Evolutionary conservation across 331 rosid species (phyloP), one percentile per base, ranked within the genome.

Genomic region (Rosa hybrid): DNA sequence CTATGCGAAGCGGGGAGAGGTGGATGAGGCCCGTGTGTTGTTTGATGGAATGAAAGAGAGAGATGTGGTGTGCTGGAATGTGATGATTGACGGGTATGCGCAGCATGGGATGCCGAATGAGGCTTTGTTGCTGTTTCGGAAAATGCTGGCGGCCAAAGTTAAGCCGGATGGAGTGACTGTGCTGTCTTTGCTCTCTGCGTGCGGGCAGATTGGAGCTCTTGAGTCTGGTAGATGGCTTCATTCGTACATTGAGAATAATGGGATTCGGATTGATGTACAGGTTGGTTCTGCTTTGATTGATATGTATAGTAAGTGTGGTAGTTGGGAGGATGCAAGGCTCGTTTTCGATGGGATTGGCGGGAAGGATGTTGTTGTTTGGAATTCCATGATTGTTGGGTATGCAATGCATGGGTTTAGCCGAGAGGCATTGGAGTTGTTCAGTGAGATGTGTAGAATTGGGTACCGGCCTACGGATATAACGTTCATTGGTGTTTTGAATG

Each of bases 1-100:
- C 68, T 91, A 89, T 18, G 87, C 88, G 2, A 92, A 85, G 81
- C 81, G 80, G 11, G 95, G 97, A 68, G 80, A 82, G 84, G 83
- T 94, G 12, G 74, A 69, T 1, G 90, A 88, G 92, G 97, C 97
- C 4, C 72, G 86, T 38, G 39, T 39, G 71, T 77, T 92, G 85
- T 91, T 94, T 59, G 87, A 90, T 6, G 92, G 75, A 7, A 86
- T 91, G 90, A 57, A 23, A 23, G 86, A 85, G 44, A 86, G 80
- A 62, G 97, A 94, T 80, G 90, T 86, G 77, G 91, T 92, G 71
- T 91, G 94, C 79, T 94, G 97, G 98, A 94, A 94, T 46, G 97
- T 91, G 87, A 94, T 92, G 91, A 90, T 91, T 73, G 95, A 89
- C 77, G 98, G 97, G 71, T 90, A 85, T 62, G 77, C 97, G 57